Evolutionary conservation across 1,139 yeast species (phyloP).

Genomic region (Chernovozyma sophiae-reginae): DNA sequence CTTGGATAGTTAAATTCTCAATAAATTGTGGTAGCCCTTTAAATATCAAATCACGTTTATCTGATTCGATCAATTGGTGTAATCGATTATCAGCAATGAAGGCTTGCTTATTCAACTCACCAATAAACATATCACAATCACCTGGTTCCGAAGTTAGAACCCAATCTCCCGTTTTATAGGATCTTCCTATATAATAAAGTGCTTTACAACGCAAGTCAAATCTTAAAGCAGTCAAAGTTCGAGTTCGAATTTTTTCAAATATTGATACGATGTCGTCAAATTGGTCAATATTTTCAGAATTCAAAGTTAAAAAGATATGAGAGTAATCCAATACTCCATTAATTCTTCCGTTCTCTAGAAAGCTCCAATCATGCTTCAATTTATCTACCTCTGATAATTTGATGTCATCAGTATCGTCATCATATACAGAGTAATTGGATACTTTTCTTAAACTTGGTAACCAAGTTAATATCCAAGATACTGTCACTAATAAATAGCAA

Average conservation of each 20-base stretch:
- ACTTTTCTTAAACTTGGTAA: constrained; percentile 48
- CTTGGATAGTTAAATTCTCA: constrained; percentile 54
- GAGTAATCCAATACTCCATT: constrained; percentile 15
- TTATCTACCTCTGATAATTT: constrained; percentile 37
- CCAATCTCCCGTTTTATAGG: constrained; percentile 41
- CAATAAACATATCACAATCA: constrained; percentile 61
- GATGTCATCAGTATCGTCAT: constrained; percentile 21
- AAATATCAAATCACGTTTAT: constrained; percentile 26
- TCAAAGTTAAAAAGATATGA: constrained; percentile 33
- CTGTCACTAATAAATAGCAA: constrained; percentile 44
- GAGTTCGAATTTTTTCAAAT: constrained; percentile 44
- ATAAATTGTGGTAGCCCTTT: constrained; percentile 56
- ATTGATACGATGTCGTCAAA: constrained; percentile 47
- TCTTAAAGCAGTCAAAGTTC: constrained; percentile 54
- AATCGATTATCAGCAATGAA: constrained; percentile 45
- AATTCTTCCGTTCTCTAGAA: constrained; percentile 44
- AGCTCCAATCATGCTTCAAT: constrained; percentile 54
- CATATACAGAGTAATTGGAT: constrained; percentile 26
- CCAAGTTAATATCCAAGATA: constrained; percentile 52
- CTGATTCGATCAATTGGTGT: constrained; percentile 18
- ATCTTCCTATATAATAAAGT: constrained; percentile 54
- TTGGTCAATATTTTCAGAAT: constrained; percentile 31
- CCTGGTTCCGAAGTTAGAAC: constrained; percentile 49
- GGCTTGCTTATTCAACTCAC: constrained; percentile 57
- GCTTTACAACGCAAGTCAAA: constrained; percentile 64